phyloP scores from a whole-genome alignment of 1,139 yeast species.

The Maudiozyma humilis region DNA sequence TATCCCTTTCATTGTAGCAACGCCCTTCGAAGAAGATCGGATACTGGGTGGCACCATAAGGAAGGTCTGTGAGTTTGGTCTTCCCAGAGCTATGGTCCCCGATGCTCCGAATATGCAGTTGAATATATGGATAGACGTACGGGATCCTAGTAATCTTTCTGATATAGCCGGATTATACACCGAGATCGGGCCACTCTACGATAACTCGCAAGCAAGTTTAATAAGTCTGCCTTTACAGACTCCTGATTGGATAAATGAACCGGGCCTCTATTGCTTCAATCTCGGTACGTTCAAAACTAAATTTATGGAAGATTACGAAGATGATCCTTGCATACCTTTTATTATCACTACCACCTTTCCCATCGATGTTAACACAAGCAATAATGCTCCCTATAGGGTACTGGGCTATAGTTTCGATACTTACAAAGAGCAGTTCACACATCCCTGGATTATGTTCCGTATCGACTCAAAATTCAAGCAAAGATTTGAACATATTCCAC shows the following conservation, averaged over 20 bases:
- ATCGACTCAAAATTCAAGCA: slow-evolving; percentile 3
- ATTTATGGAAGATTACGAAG: slow-evolving; percentile 2
- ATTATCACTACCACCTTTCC: background rate
- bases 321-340: background rate
- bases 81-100: background rate
- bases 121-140: slow-evolving; percentile 6
- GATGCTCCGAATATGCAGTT: background rate
- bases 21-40: background rate
- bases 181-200: slow-evolving; percentile 3
- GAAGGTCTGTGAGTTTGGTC: background rate
- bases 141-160: background rate
- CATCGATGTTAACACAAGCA: too few species aligned
- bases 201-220: slow-evolving; percentile 2
- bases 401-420: slow-evolving; percentile 18
- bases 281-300: slow-evolving; percentile 12
- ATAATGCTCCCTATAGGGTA: background rate
- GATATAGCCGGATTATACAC: slow-evolving; percentile 6
- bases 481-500: background rate
- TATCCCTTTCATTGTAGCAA: slow-evolving; percentile 5
- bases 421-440: slow-evolving; percentile 4
- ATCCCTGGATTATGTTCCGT: slow-evolving; percentile 17
- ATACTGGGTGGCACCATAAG: slow-evolving; percentile 2
- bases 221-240: slow-evolving; percentile 8
- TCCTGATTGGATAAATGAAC: slow-evolving; percentile 16
- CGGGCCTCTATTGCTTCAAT: slow-evolving; percentile 18